Evolutionary conservation across 2,329 filamentous ascomycete genomes (phyloP).

Genomic region (Phyllosticta paracitricarpa): DNA sequence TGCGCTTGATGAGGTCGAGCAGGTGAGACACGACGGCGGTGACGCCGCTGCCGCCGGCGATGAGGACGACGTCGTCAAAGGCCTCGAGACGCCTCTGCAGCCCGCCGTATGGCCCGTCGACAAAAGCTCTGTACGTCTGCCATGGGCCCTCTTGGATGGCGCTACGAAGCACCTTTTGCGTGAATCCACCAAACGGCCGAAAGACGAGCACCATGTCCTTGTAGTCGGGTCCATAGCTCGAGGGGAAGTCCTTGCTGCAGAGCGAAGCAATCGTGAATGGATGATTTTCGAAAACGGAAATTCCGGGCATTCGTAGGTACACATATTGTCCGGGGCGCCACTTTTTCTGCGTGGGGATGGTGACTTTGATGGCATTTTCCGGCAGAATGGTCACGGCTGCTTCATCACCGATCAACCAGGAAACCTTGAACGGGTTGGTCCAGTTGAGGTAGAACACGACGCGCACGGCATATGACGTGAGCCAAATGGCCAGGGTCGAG

Average conservation of each 20-base stretch:
- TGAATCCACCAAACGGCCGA: constrained; percentile 85
- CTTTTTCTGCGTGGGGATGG: constrained; percentile 81
- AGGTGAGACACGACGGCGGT: constrained; percentile 88
- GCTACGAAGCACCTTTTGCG: constrained; percentile 70
- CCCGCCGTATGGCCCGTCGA: constrained; percentile 91
- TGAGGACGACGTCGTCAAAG: constrained; percentile 87
- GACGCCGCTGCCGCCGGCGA: constrained; percentile 89
- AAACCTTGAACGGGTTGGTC: constrained; percentile 66
- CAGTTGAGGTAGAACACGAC: constrained; percentile 77
- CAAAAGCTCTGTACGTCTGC: constrained; percentile 83
- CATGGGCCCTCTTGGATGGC: constrained; percentile 79
- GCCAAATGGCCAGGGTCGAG: constrained; percentile 70
- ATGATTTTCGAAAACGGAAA: constrained; percentile 84
- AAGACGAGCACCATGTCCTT: constrained; percentile 87
- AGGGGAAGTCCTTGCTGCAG: constrained; percentile 87
- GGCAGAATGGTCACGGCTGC: constrained; percentile 81
- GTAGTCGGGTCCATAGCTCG: constrained; percentile 79
- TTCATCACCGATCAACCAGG: constrained; percentile 84
- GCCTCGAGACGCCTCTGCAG: constrained; percentile 84
- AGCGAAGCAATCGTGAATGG: constrained; percentile 91
- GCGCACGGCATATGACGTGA: constrained; percentile 61
- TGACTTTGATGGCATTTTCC: constrained; percentile 92
- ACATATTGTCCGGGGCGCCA: constrained; percentile 94
- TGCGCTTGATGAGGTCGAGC: constrained; percentile 87
- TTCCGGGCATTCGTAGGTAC: constrained; percentile 86